Evolutionary conservation across 169 alveolate genomes (phyloP).

Genomic region (Plasmodium fragile): DNA sequence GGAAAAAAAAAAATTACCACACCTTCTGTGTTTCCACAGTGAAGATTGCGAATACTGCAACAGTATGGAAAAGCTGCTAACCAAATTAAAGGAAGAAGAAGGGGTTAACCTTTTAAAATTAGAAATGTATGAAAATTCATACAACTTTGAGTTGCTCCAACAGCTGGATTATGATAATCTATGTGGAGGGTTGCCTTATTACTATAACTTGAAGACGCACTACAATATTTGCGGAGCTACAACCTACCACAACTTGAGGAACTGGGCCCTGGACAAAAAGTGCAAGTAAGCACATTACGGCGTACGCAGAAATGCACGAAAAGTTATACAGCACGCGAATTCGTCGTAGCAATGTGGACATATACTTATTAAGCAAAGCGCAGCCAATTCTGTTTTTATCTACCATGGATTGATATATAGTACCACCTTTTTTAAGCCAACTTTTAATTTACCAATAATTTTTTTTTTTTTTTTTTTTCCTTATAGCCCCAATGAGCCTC

Average conservation of each 20-base stretch:
- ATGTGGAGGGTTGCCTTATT: conserved; percentile 91
- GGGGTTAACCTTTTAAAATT: conserved; percentile 38
- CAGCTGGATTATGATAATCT: conserved; percentile 78
- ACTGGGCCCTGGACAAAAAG: conserved; percentile 82
- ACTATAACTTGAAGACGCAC: conserved; percentile 82
- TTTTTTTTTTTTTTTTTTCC: conserved; percentile 4
- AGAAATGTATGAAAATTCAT: conserved; percentile 24
- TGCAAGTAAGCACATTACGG: conserved; percentile 72
- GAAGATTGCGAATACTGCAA: conserved; percentile 83
- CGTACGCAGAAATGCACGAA: neutral
- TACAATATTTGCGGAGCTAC: conserved; percentile 89
- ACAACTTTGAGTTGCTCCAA: conserved; percentile 80
- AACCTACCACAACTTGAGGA: conserved; percentile 80
- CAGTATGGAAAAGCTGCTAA: conserved; percentile 56
- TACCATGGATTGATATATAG: neutral
- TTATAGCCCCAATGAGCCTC: conserved; percentile 70
- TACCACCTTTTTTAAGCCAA: neutral
- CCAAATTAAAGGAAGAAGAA: conserved; percentile 52
- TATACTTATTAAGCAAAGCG: neutral
- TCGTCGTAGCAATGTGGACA: neutral
- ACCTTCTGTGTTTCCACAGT: conserved; percentile 83
- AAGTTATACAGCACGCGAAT: neutral
- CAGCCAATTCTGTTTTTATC: neutral
- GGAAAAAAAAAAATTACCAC: conserved; percentile 79
- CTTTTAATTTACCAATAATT: neutral